Evolutionary conservation across 2,329 filamentous ascomycete genomes (phyloP), one percentile per base, ranked within the genome.

Genomic region (Ophiostoma himal-ulmi): DNA sequence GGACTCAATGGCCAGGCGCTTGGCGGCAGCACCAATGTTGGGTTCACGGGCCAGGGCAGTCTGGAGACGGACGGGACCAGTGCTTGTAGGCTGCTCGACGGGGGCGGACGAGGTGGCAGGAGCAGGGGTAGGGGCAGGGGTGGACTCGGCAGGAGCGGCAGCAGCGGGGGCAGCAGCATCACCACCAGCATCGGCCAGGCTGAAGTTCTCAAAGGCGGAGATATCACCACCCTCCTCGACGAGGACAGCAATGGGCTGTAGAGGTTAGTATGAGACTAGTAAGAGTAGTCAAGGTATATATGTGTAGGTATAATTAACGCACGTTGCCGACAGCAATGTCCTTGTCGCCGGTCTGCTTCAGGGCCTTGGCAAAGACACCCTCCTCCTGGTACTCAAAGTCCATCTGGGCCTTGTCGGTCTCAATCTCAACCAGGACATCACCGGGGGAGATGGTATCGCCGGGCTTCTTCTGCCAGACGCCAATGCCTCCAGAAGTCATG

Each of bases 401-500:
- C 92, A 96, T 96, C 70, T 92, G 92, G 70, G 93, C 93, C 84
- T 96, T 96, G 81, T 96, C 93, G 71, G 93, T 96, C 82, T 96
- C 93, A 78, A 96, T 95, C 81, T 96, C 93, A 72, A 96, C 88
- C 68, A 96, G 85, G 41, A 99, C 95, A 80, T 99, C 95, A 80
- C 95, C 95, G 69, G 96, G 94, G 71, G 88, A 84, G 80, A 99
- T 89, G 73, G 84, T 78, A 81, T 99, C 95, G 79, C 95, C 95
- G 75, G 89, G 86, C 85, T 97, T 96, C 88, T 98, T 99, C 85
- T 98, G 93, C 95, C 95, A 99, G 74, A 89, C 84, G 77, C 95
- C 96, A 81, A 99, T 96, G 84, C 96, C 97, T 80, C 95, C 95
- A 73, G 92, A 86, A 74, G 92, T 94, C 95, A 99, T 99, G 76